Base-by-base conservation (phyloP, 345 rosid genomes). In the Dovyalis caffra region DNA sequence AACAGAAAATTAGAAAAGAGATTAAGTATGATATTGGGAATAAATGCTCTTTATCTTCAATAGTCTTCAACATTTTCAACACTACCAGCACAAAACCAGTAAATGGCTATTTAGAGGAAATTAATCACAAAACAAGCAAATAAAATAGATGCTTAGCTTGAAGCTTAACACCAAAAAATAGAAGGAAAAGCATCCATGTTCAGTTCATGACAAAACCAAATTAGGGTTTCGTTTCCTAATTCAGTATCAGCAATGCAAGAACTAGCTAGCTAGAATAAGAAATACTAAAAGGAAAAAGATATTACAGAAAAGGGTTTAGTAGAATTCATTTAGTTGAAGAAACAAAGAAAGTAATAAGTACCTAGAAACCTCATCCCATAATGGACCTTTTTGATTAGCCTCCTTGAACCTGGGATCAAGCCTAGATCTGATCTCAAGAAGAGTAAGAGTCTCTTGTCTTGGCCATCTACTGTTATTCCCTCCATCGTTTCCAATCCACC, bases 351-450 rank as follows among this genome's bases (percentile, higher is more conserved):
- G 11, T 4, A n/a, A 7, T 18, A 29, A 26, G 80, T 88, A 95
- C 99, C 99, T 92, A 69, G 99, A 92, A 77, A 95, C 94, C 80
- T 95, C 95, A 62, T 92, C 97, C 99, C 99, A 95, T 10, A 95
- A 79, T 31, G 99, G 99, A 75, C 97, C 97, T 73, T 92, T 94
- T 71, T 94, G 98, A 76, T 94, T 94, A 73, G 99, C 97, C 73
- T 95, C 97, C 77, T 92, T 91, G 80, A 95, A 95, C 87, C 89
- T 90, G 71, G 90, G 84, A 86, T 92, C 95, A 77, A 95, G 97
- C 74, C 91, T 89, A 78, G 99, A 95, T 92, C 99, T 91, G 92
- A 95, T 91, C 82, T 95, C 97, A 68, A 95, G 91, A 76, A 95
- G 92, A 14, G 97, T 92, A 66, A 92, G 89, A 71, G 99, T 95